A percentile compares a stretch with the other conserved stretches of the same genome.
Conservation (phyloP, 2,329 filamentous ascomycete genomes). For the Tolypocladium ovalisporum region DNA sequence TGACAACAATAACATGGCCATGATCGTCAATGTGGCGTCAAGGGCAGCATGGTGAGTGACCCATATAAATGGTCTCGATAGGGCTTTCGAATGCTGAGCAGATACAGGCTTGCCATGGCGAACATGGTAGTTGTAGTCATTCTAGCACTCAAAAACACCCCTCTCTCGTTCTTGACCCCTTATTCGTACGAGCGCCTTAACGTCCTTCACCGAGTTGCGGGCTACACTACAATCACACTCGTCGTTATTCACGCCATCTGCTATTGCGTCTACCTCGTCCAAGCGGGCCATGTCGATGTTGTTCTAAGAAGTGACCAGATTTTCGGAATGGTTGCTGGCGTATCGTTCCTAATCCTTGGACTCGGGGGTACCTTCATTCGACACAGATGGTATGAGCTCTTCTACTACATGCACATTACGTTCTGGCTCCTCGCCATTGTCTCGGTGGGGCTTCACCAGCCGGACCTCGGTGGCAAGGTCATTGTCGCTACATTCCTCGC, state of each 20-base stretch:
- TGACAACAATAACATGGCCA: conserved; percentile 17
- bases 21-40: conserved; percentile 23
- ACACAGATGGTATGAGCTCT: conserved; percentile 42
- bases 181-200: conserved; percentile 51
- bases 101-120: conserved; percentile 23
- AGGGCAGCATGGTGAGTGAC: conserved; percentile 25
- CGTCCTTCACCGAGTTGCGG: conserved; percentile 42
- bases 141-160: conserved; percentile 47
- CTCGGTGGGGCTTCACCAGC: conserved; percentile 40
- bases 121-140: conserved; percentile 44
- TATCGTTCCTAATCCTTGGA: conserved; percentile 32
- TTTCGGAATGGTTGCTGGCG: conserved; percentile 36
- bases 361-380: conserved; percentile 31
- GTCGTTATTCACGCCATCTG: conserved; percentile 33
- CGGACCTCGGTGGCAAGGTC: conserved; percentile 28
- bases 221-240: conserved; percentile 35
- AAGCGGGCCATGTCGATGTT: conserved; percentile 12
- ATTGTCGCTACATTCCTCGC: conserved; percentile 30
- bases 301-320: conserved; percentile 29
- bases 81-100: neutral
- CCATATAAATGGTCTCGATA: no score
- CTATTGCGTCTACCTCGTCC: conserved; percentile 30
- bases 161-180: conserved; percentile 38
- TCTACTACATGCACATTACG: conserved; percentile 40
- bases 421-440: conserved; percentile 38